Conservation (phyloP, 2,329 filamentous ascomycete species). For the Fusarium phyllophilum region DNA sequence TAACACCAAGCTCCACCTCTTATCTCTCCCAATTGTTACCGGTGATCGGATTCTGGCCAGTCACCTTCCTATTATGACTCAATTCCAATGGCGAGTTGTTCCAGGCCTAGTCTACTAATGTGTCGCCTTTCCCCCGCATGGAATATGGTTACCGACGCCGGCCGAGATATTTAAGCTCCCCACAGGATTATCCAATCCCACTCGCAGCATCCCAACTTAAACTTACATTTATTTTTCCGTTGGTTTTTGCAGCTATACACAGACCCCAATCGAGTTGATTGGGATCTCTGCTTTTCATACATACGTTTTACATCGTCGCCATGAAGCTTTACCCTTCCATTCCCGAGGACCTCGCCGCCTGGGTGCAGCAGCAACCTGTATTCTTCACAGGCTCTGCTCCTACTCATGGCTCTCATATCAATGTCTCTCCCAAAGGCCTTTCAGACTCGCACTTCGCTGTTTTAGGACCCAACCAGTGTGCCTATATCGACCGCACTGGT, state of each 20-base stretch:
- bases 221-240: slow-evolving; percentile 18
- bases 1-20: slow-evolving; percentile 29
- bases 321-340: slow-evolving; percentile 72
- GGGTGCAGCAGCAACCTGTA: slow-evolving; percentile 74
- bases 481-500: slow-evolving; percentile 79
- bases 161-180: slow-evolving; percentile 23
- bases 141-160: slow-evolving; percentile 13
- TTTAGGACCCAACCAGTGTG: slow-evolving; percentile 66
- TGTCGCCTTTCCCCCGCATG: slow-evolving; percentile 36
- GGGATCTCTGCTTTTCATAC: slow-evolving; percentile 33
- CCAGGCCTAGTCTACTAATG: slow-evolving; percentile 22
- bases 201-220: slow-evolving; percentile 28
- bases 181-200: slow-evolving; percentile 18
- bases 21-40: slow-evolving; percentile 26
- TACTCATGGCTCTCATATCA: slow-evolving; percentile 74
- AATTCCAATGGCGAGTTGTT: slow-evolving; percentile 25
- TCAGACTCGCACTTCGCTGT: slow-evolving; percentile 70
- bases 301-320: slow-evolving; percentile 35
- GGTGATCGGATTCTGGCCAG: slow-evolving; percentile 29
- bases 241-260: slow-evolving; percentile 24
- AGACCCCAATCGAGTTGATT: slow-evolving; percentile 21
- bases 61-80: slow-evolving; percentile 31
- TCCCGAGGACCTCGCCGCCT: slow-evolving; percentile 64
- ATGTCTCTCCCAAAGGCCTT: slow-evolving; percentile 80
- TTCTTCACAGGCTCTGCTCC: slow-evolving; percentile 82